Evolutionary conservation across 495 filamentous ascomycete species (phyloP).

Genomic region (Aspergillus asperescens): DNA sequence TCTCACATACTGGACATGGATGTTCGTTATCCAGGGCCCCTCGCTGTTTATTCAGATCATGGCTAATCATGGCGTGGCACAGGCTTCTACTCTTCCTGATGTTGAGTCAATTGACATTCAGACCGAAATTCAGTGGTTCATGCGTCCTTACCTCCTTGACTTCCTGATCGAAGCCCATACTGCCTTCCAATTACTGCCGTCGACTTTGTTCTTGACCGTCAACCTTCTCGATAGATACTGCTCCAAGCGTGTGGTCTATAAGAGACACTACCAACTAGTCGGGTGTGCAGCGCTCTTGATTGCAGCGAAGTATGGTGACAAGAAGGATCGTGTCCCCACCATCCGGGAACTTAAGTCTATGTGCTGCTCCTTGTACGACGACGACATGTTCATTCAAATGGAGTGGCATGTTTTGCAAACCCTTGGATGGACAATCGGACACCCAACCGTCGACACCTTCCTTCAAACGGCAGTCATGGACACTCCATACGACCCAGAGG

Average conservation of each 20-base stretch:
- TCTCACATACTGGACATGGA: constrained; percentile 95
- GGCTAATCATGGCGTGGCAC: constrained; percentile 26
- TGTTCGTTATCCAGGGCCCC: constrained; percentile 47
- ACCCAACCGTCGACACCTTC: constrained; percentile 92
- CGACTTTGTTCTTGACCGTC: constrained; percentile 91
- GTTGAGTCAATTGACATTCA: constrained; percentile 98
- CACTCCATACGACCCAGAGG: constrained; percentile 64
- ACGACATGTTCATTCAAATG: constrained; percentile 99
- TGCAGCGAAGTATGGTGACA: constrained; percentile 96
- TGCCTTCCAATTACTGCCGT: constrained; percentile 88
- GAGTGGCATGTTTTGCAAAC: constrained; percentile 99
- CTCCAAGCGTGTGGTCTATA: constrained; percentile 97
- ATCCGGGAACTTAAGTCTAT: constrained; percentile 96
- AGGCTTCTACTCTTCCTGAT: constrained; percentile 89
- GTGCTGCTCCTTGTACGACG: constrained; percentile 98
- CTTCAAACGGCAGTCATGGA: constrained; percentile 70
- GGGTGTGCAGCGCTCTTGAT: constrained; percentile 95
- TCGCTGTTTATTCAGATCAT: not conserved
- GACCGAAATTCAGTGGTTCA: constrained; percentile 99
- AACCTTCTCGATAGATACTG: constrained; percentile 98
- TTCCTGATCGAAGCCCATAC: constrained; percentile 97
- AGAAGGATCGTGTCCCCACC: constrained; percentile 93
- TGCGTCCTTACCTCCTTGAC: constrained; percentile 96
- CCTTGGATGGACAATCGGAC: constrained; percentile 92
- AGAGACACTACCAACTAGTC: constrained; percentile 97